These are phyloP conservation scores for Chrysochromulina parva DNA, from an alignment of 78 protist species.

Conservation along the genomic window DNA sequence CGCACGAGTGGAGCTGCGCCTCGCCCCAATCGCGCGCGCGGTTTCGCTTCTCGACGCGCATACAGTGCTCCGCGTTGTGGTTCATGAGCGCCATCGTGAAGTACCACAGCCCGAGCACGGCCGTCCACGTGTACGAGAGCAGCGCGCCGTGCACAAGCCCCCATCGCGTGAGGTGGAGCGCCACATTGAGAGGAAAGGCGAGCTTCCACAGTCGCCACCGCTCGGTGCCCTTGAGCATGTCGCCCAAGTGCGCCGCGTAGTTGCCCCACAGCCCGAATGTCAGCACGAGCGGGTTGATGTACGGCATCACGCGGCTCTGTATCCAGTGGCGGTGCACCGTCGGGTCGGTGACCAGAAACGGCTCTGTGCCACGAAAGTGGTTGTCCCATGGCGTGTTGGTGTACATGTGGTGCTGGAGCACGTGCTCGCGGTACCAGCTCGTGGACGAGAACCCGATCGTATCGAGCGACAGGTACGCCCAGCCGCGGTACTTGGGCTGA, in stretches of 20 bases:
- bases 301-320: not conserved
- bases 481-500: not conserved
- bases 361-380: not conserved
- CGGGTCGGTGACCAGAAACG: not conserved
- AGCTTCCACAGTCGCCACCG: not conserved
- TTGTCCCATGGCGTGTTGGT: conserved; percentile 18
- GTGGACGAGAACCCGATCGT: not conserved
- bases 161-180: not conserved
- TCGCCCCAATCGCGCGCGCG: not conserved
- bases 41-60: not conserved
- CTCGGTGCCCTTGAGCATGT: not conserved
- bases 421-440: not conserved
- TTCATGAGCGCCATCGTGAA: not conserved
- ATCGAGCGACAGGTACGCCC: not conserved
- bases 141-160: not conserved
- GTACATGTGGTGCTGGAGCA: conserved; percentile 10
- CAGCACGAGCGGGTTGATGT: not conserved
- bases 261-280: not conserved
- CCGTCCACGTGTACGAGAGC: not conserved
- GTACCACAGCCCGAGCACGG: not conserved
- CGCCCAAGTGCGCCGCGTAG: not conserved
- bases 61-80: not conserved
- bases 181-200: not conserved
- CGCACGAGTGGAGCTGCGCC: not conserved
- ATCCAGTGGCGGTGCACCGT: not conserved